Percentiles rank a stretch among this genome's conserved stretches.
These are phyloP conservation scores for Tolypocladium paradoxum DNA, from an alignment of 2,329 filamentous ascomycete species.

Conservation along the genomic window DNA sequence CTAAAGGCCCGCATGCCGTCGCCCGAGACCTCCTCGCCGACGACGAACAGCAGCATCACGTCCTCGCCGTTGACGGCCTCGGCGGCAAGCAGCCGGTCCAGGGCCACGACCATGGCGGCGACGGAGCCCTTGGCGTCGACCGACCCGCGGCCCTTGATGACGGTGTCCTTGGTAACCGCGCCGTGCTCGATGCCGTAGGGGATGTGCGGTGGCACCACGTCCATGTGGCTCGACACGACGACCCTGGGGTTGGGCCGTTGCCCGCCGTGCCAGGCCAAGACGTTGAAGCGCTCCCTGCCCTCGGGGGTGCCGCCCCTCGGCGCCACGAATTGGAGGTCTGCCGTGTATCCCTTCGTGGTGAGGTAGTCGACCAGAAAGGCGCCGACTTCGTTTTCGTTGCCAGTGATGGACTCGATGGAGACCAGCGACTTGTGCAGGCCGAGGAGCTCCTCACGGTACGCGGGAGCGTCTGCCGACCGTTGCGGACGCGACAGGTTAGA, in stretches of 20 bases:
- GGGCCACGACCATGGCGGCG: slow-evolving; percentile 62
- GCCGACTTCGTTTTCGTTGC: slow-evolving; percentile 58
- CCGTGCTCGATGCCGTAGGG: slow-evolving; percentile 50
- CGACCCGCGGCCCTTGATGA: slow-evolving; percentile 62
- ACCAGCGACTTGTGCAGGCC: slow-evolving; percentile 67
- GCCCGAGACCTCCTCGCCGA: slow-evolving; percentile 74
- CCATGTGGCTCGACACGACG: slow-evolving; percentile 73
- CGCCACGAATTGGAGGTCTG: slow-evolving; percentile 29
- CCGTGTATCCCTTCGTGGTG: slow-evolving; percentile 30
- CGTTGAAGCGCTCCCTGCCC: slow-evolving; percentile 47
- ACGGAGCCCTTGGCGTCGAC: slow-evolving; percentile 63
- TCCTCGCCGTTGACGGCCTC: slow-evolving; percentile 34
- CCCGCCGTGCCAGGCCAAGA: slow-evolving; percentile 54
- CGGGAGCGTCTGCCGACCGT: slow-evolving; percentile 13
- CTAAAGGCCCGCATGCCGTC: slow-evolving; percentile 64
- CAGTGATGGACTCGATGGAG: slow-evolving; percentile 59
- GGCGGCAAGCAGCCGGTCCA: slow-evolving; percentile 40
- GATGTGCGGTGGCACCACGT: slow-evolving; percentile 64
- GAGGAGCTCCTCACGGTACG: slow-evolving; percentile 44
- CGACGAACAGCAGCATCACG: slow-evolving; percentile 54
- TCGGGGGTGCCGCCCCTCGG: slow-evolving; percentile 17
- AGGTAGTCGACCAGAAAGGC: slow-evolving; percentile 60
- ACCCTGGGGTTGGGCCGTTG: slow-evolving; percentile 42
- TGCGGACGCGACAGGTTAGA: not conserved
- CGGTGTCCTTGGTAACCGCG: slow-evolving; percentile 28